phyloP scores from a whole-genome alignment of 352 stramenopile genomes.

The Phytopythium litorale region DNA sequence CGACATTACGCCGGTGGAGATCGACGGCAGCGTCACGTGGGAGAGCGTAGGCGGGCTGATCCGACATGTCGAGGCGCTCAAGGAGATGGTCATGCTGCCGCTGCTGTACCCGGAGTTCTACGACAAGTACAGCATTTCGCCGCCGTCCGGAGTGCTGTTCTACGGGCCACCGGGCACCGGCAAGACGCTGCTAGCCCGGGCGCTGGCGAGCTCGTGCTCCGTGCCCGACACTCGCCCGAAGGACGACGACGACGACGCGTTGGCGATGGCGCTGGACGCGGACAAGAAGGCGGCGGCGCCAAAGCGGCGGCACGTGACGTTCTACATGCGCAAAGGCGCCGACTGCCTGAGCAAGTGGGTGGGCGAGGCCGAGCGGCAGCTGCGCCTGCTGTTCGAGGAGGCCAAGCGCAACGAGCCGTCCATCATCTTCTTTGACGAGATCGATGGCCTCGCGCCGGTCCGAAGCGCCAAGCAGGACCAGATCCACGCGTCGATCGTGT shows the following conservation, averaged over 20 bases:
- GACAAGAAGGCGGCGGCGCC: slow-evolving; percentile 13
- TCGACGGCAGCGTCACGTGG: slow-evolving; percentile 84
- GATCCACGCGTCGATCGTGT: slow-evolving; percentile 93
- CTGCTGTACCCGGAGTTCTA: slow-evolving; percentile 93
- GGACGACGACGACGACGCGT: background rate
- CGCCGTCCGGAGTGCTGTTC: slow-evolving; percentile 86
- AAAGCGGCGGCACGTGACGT: slow-evolving; percentile 72
- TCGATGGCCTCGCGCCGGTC: slow-evolving; percentile 90
- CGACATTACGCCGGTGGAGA: slow-evolving; percentile 79
- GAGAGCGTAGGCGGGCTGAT: slow-evolving; percentile 81
- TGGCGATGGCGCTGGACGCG: slow-evolving; percentile 6
- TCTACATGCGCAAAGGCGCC: slow-evolving; percentile 93
- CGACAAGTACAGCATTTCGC: slow-evolving; percentile 82
- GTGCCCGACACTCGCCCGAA: slow-evolving; percentile 9
- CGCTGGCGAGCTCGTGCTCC: slow-evolving; percentile 86
- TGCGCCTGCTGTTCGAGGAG: slow-evolving; percentile 91
- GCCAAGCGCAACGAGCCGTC: slow-evolving; percentile 87
- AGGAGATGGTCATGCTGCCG: slow-evolving; percentile 94
- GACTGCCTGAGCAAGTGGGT: slow-evolving; percentile 93
- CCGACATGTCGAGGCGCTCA: slow-evolving; percentile 86
- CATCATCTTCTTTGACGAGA: slow-evolving; percentile 96
- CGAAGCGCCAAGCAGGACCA: slow-evolving; percentile 92
- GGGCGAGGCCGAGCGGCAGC: slow-evolving; percentile 88
- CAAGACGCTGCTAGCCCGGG: slow-evolving; percentile 89
- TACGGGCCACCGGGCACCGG: slow-evolving; percentile 91